These are phyloP conservation scores for Beauveria pseudobassiana DNA, from an alignment of 2,329 filamentous ascomycete genomes.

Conservation along the genomic window DNA sequence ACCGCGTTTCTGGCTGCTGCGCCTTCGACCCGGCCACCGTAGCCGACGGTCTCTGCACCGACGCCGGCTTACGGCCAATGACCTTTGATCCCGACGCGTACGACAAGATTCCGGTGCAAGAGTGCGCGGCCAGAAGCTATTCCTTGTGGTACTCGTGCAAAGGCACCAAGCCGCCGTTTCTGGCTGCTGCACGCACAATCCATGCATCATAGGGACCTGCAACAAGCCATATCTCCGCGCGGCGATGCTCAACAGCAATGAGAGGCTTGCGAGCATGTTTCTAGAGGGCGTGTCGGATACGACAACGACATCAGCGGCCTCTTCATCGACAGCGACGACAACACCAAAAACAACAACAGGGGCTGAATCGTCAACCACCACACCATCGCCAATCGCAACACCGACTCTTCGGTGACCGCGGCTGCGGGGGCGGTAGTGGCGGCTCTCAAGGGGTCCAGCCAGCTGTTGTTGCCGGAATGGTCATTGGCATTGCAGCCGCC, in stretches of 20 bases:
- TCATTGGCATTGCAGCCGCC: constrained; percentile 13
- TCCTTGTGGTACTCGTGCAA: constrained; percentile 29
- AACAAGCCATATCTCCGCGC: no score
- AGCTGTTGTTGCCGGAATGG: constrained; percentile 17
- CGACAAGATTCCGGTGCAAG: constrained; percentile 23
- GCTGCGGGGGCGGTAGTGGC: background rate
- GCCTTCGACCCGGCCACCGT: constrained; percentile 26
- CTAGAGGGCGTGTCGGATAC: background rate
- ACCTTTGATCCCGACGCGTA: constrained; percentile 23
- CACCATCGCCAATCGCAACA: background rate
- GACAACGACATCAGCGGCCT: background rate
- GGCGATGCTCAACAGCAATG: constrained; percentile 20
- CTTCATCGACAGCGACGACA: background rate
- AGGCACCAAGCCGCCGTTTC: constrained; percentile 22
- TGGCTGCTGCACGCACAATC: constrained; percentile 29
- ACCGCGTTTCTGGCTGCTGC: constrained; percentile 34
- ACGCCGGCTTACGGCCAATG: constrained; percentile 18
- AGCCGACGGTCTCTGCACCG: constrained; percentile 26
- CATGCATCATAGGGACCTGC: constrained; percentile 17
- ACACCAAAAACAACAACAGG: background rate
- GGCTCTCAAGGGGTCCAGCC: constrained; percentile 2
- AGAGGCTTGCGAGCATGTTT: background rate
- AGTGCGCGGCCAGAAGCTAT: constrained; percentile 20
- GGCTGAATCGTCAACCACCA: background rate
- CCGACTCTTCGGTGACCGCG: background rate